phyloP scores from a whole-genome alignment of 768 basidiomycete genomes.

The Tylopilus balloui region DNA sequence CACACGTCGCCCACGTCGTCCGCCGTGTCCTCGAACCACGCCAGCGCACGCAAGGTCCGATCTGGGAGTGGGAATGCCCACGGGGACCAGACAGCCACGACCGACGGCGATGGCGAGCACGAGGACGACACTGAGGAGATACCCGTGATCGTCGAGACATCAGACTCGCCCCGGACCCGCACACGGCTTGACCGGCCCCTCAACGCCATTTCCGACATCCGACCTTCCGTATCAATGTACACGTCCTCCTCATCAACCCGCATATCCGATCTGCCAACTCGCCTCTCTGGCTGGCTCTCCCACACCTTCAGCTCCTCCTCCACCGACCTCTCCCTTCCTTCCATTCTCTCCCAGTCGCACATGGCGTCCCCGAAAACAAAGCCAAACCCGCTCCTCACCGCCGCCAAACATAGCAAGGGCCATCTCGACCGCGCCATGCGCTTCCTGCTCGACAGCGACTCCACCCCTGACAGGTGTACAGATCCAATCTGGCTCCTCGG shows the following conservation, averaged over 20 bases:
- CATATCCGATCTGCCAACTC: slow-evolving; percentile 66
- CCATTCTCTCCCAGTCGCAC: slow-evolving; percentile 49
- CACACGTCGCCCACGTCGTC: slow-evolving; percentile 28
- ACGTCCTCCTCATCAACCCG: slow-evolving; percentile 44
- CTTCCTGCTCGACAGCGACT: slow-evolving; percentile 88
- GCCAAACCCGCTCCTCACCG: slow-evolving; percentile 53
- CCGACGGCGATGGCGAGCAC: slow-evolving; percentile 32
- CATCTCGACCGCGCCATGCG: slow-evolving; percentile 81
- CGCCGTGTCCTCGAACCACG: slow-evolving; percentile 26
- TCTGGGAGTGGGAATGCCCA: slow-evolving; percentile 6
- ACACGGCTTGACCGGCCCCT: slow-evolving; percentile 55
- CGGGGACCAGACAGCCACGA: slow-evolving; percentile 20
- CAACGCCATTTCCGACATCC: slow-evolving; percentile 41
- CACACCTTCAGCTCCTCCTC: slow-evolving; percentile 72
- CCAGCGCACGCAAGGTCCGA: slow-evolving; percentile 31
- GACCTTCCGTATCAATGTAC: slow-evolving; percentile 44
- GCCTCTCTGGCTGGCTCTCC: slow-evolving; percentile 77
- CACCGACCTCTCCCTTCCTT: slow-evolving; percentile 65
- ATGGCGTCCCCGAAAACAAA: slow-evolving; percentile 42
- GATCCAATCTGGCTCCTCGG: slow-evolving; percentile 92
- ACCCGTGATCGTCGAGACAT: slow-evolving; percentile 67
- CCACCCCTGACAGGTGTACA: slow-evolving; percentile 73
- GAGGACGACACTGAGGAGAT: slow-evolving; percentile 42
- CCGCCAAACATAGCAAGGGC: slow-evolving; percentile 69
- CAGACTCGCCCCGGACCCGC: slow-evolving; percentile 48